Evolutionary conservation across 129 eudicot genomes (phyloP).

Genomic region (Deinandra increscens): DNA sequence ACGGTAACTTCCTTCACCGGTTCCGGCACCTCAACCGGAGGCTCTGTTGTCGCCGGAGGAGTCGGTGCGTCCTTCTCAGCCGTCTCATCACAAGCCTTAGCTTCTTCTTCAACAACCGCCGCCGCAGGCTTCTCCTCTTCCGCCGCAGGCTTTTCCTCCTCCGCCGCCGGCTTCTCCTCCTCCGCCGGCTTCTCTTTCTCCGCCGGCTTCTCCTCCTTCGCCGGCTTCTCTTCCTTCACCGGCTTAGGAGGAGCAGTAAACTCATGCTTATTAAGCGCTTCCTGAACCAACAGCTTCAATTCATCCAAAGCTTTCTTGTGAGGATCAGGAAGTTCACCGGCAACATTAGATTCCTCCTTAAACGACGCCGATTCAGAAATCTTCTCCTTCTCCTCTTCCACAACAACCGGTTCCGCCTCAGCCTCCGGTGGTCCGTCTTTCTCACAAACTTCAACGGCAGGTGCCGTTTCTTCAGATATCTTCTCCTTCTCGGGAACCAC

Average conservation of each 20-base stretch:
- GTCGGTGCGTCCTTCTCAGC: slow-evolving; percentile 7
- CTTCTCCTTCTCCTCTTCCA: slow-evolving; percentile 33
- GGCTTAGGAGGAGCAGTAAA: slow-evolving; percentile 51
- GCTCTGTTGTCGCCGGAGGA: slow-evolving; percentile 26
- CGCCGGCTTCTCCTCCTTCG: background rate
- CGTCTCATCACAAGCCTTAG: slow-evolving; percentile 7
- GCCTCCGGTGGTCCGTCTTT: slow-evolving; percentile 17
- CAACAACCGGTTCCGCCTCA: background rate
- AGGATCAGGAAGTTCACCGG: slow-evolving; percentile 64
- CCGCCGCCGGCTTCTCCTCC: background rate
- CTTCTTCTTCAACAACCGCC: slow-evolving; percentile 3
- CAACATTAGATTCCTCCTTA: slow-evolving; percentile 77
- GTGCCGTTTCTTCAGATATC: slow-evolving; percentile 28
- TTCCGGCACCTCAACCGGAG: slow-evolving; percentile 14
- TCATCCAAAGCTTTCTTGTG: slow-evolving; percentile 73
- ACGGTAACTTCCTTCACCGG: slow-evolving; percentile 33
- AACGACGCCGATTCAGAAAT: slow-evolving; percentile 59
- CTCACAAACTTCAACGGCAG: slow-evolving; percentile 20
- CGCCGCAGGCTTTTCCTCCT: slow-evolving; percentile 4
- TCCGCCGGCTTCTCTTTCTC: background rate
- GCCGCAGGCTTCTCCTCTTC: background rate
- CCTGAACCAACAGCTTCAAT: slow-evolving; percentile 58
- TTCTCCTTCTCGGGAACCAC: slow-evolving; percentile 47
- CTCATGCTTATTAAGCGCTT: slow-evolving; percentile 63
- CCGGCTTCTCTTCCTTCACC: slow-evolving; percentile 18